Evolutionary conservation across 352 stramenopile species (phyloP).

Genomic region (Phytophthora kernoviae): DNA sequence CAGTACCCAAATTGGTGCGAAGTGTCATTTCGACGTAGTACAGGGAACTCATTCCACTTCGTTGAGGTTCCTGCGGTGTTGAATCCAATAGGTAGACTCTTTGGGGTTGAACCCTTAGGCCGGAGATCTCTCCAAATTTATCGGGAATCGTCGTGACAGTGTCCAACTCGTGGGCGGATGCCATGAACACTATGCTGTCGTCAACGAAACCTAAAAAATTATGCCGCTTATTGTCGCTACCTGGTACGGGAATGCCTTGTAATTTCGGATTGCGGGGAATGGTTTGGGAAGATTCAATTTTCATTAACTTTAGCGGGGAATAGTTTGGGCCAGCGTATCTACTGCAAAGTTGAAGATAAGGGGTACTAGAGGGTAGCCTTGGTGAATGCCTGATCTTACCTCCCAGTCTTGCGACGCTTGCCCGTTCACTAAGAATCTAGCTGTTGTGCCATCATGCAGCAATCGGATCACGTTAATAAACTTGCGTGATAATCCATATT

Average conservation of each 20-base stretch:
- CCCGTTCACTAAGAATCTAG: constrained; percentile 12
- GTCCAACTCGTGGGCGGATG: neutral
- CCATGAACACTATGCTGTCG: constrained; percentile 8
- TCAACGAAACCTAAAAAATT: constrained; percentile 12
- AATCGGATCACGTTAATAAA: constrained; percentile 1
- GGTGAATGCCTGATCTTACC: constrained; percentile 3
- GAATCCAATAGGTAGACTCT: constrained; percentile 3
- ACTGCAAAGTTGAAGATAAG: constrained; percentile 10
- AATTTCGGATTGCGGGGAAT: constrained; percentile 1
- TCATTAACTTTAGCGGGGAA: no score
- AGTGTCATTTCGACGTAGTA: neutral
- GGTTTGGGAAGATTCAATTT: no score
- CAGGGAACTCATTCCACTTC: constrained; percentile 4
- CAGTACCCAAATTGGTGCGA: constrained; percentile 2
- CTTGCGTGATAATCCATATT: constrained; percentile 5
- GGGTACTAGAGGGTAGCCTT: constrained; percentile 8
- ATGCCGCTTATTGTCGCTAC: neutral
- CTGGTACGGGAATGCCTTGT: constrained; percentile 1
- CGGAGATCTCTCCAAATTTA: constrained; percentile 5
- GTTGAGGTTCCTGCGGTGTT: neutral
- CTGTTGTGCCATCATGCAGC: constrained; percentile 9
- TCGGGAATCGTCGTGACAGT: neutral
- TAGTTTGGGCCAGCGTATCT: neutral
- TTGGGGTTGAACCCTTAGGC: constrained; percentile 6
- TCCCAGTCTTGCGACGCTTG: constrained; percentile 4